These are phyloP conservation scores for Aureoboletus auriporus DNA, from an alignment of 768 basidiomycete species.

Conservation along the genomic window DNA sequence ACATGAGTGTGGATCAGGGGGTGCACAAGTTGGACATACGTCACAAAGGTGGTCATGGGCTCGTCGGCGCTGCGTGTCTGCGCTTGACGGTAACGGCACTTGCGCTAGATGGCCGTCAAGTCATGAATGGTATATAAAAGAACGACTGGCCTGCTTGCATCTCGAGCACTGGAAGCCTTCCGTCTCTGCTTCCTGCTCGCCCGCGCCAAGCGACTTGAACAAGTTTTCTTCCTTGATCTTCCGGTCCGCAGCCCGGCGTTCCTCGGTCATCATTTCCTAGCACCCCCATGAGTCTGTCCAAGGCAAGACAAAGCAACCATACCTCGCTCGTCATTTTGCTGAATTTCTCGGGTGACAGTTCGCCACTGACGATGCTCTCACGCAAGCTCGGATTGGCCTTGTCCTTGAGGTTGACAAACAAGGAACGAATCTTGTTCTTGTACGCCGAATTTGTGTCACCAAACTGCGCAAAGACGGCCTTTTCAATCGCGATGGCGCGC, in stretches of 20 bases:
- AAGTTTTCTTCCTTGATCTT: constrained; percentile 84
- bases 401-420: constrained; percentile 94
- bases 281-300: background rate
- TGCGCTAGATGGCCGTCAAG: constrained; percentile 44
- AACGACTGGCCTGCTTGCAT: constrained; percentile 76
- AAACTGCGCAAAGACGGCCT: constrained; percentile 48
- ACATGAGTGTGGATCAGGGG: background rate
- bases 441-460: constrained; percentile 48
- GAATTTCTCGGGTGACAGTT: constrained; percentile 64
- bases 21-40: constrained; percentile 40
- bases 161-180: constrained; percentile 95
- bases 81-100: constrained; percentile 91
- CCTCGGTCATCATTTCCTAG: constrained; percentile 95
- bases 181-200: constrained; percentile 89
- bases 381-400: constrained; percentile 87
- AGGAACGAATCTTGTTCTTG: constrained; percentile 76
- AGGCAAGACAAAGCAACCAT: background rate
- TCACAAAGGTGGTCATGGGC: constrained; percentile 97
- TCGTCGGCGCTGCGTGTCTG: constrained; percentile 98
- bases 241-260: constrained; percentile 78
- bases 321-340: constrained; percentile 81
- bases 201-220: constrained; percentile 87
- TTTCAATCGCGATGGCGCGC: constrained; percentile 71
- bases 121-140: background rate
- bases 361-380: constrained; percentile 82